Evolutionary conservation across 805 yeast species (phyloP).

Genomic region (Peterozyma xylosa): DNA sequence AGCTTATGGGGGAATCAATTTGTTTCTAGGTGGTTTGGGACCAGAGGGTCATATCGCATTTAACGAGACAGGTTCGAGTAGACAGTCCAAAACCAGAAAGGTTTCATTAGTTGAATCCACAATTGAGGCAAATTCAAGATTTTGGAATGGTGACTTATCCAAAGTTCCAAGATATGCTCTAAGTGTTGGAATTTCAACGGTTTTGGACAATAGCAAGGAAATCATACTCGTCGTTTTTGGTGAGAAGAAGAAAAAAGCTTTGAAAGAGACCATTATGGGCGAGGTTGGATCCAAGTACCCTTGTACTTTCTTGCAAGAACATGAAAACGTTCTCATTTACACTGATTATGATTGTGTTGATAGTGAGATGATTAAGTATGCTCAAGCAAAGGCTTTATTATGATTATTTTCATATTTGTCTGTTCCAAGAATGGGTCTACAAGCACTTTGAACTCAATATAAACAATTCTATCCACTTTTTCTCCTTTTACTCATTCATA

Average conservation of each 20-base stretch:
- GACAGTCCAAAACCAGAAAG: constrained; percentile 36
- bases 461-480: no score
- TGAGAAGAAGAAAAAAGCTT: constrained; percentile 34
- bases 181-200: constrained; percentile 51
- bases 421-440: no score
- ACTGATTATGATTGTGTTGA: constrained; percentile 40
- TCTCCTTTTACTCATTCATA: no score
- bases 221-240: constrained; percentile 47
- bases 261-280: constrained; percentile 35
- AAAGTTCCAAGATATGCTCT: constrained; percentile 46
- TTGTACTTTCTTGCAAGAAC: constrained; percentile 41
- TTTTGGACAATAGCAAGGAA: constrained; percentile 47
- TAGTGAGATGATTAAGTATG: no score
- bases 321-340: constrained; percentile 33
- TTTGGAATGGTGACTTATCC: constrained; percentile 35
- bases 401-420: no score
- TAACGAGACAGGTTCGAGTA: constrained; percentile 46
- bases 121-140: constrained; percentile 44
- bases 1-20: constrained; percentile 39
- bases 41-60: constrained; percentile 58
- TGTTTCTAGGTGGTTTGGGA: constrained; percentile 54
- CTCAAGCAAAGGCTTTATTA: no score
- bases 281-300: constrained; percentile 35
- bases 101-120: constrained; percentile 42
- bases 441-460: no score